Evolutionary conservation across 2,329 filamentous ascomycete genomes (phyloP).

Genomic region (Coniochaeta ligniaria): DNA sequence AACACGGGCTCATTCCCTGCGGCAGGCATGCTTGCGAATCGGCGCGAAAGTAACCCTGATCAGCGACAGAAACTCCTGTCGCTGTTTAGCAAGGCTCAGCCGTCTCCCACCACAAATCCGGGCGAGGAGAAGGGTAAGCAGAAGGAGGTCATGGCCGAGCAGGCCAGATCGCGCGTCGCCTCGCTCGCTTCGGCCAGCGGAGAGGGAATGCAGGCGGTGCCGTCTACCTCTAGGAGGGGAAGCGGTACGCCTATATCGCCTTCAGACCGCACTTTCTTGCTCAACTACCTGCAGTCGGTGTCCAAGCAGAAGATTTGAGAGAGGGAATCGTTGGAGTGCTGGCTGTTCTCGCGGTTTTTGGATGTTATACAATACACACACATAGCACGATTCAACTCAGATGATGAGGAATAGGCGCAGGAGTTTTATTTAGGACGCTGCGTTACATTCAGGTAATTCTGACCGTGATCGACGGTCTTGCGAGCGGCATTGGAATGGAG

Average conservation of each 20-base stretch:
- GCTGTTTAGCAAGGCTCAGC: slow-evolving; percentile 49
- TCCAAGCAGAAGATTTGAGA: slow-evolving; percentile 28
- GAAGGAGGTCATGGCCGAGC: slow-evolving; percentile 15
- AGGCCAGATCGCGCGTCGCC: slow-evolving; percentile 27
- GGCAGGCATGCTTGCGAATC: slow-evolving; percentile 20
- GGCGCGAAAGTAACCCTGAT: slow-evolving; percentile 28
- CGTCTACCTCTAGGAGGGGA: slow-evolving; percentile 27
- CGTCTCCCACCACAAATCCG: slow-evolving; percentile 12
- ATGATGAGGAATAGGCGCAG: not conserved
- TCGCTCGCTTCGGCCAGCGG: slow-evolving; percentile 35
- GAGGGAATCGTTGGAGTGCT: too few species aligned
- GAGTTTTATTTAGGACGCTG: not conserved
- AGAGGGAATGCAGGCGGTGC: slow-evolving; percentile 16
- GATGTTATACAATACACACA: not conserved
- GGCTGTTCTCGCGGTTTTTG: not conserved
- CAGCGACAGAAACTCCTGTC: slow-evolving; percentile 47
- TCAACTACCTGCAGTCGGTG: slow-evolving; percentile 59
- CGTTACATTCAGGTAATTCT: not conserved
- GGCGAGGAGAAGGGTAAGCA: slow-evolving; percentile 19
- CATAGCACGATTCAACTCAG: not conserved
- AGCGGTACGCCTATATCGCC: slow-evolving; percentile 54
- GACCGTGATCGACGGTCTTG: not conserved
- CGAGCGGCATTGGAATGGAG: not conserved
- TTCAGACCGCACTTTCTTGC: slow-evolving; percentile 67
- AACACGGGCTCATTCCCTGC: slow-evolving; percentile 18